Base-by-base conservation (phyloP, 805 yeast species). In the Candida cerambycidarum region DNA sequence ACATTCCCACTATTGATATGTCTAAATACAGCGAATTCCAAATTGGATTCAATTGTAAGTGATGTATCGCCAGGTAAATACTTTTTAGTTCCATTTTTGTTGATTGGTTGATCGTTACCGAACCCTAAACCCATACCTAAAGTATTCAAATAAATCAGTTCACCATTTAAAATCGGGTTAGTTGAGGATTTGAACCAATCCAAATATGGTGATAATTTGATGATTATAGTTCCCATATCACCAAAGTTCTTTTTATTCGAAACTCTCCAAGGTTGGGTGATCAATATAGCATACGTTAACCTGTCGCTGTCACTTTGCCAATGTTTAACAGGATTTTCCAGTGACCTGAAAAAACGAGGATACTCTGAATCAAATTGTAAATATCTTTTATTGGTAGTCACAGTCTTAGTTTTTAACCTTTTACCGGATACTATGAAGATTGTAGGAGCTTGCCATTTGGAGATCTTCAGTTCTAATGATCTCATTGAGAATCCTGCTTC, bases 401-500 rank as follows among this genome's bases (percentile, higher is more conserved):
- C 54, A 0, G 72, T 63, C 43, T 63, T 62, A 28, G 55, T 40
- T 32, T 62, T 58, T 17, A 82, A 58, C 36, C 79, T 58, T 51
- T 71, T 75, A 0, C 97, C 98, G 2, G 79, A 75, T 0, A 92
- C 68, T 0, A 90, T 46, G 7, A 90, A 51, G 1, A 92, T 58
- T 0, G 96, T 79, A 0, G 97, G 96, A 0, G 96, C 93, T 52
- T 79, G 81, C 96, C 97, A 92, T 53, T 89, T 88, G 68, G 88
- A 80, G 0, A 84, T 85, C 48, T 83, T 87, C 43, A 83, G 76
- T 62, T 90, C 96, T 44, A 92, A 75, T 0, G 96, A 84, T 23
- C 95, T 67, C 76, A 90, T 87, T 0, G 96, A 87, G 58, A 86
- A 92, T 1, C 98, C 98, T 2, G 81, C 71, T 37, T 79, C 83